Conservation (phyloP, 176 grass and related monocot genomes). For the Triticum monococcum region DNA sequence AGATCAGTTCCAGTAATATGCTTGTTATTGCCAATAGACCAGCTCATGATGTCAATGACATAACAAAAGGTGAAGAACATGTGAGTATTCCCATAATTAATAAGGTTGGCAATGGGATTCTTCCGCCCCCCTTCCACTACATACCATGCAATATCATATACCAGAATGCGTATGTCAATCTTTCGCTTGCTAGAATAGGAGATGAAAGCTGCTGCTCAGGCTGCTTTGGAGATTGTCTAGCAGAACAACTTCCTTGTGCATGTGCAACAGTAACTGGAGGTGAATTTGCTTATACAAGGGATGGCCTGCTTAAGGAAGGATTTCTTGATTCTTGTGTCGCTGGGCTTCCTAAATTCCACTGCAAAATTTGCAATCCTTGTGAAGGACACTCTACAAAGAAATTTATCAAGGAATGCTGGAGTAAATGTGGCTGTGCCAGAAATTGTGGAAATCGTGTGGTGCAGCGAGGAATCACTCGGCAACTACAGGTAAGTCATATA, state of each 20-base stretch:
- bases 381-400: conserved; percentile 68
- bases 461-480: conserved; percentile 69
- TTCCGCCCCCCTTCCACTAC: conserved; percentile 71
- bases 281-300: conserved; percentile 69
- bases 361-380: conserved; percentile 44
- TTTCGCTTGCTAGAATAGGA: conserved; percentile 82
- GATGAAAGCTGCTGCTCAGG: conserved; percentile 75
- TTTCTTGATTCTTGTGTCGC: conserved; percentile 49
- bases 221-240: conserved; percentile 74
- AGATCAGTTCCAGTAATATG: conserved; percentile 32
- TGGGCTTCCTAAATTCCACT: conserved; percentile 27
- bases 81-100: conserved; percentile 59
- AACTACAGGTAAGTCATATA: conserved; percentile 62
- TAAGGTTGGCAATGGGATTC: conserved; percentile 36
- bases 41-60: conserved; percentile 64
- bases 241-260: conserved; percentile 55
- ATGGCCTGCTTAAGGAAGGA: conserved; percentile 50
- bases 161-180: conserved; percentile 62
- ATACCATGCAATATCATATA: conserved; percentile 65
- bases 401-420: conserved; percentile 98
- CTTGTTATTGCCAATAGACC: conserved; percentile 32
- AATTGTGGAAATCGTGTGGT: conserved; percentile 88
- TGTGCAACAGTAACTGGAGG: conserved; percentile 81
- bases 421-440: conserved; percentile 72
- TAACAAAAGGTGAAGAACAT: conserved; percentile 77